phyloP scores from a whole-genome alignment of 305 asterid genomes.

The Solanum hybrid region DNA sequence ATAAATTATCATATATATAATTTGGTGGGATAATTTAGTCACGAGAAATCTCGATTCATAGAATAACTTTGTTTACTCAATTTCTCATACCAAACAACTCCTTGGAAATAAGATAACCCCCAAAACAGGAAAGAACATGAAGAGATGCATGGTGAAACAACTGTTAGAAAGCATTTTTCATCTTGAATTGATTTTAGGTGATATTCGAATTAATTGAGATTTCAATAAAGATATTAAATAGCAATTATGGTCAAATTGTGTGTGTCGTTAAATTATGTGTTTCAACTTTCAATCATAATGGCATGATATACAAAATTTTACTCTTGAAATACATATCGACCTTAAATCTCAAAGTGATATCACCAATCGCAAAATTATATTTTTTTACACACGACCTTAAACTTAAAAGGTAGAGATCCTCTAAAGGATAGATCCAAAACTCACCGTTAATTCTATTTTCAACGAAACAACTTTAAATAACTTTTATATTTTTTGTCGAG shows the following conservation, averaged over 20 bases:
- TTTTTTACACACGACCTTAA: no score
- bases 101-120: neutral
- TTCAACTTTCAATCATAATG: no score
- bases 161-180: no score
- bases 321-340: neutral
- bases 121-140: neutral
- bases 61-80: neutral
- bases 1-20: no score
- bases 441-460: no score
- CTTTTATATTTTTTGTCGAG: neutral
- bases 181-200: neutral
- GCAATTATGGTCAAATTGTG: neutral
- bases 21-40: neutral
- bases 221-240: no score
- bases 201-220: neutral
- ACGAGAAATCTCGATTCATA: neutral
- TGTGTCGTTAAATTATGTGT: no score
- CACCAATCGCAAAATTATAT: neutral
- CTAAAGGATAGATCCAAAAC: no score
- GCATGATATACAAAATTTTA: no score
- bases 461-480: no score
- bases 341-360: neutral
- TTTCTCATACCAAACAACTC: neutral
- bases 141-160: neutral
- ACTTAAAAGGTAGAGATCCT: neutral